Conservation (phyloP, 2,329 filamentous ascomycete genomes). For the Teratosphaeriaceae sp. region DNA sequence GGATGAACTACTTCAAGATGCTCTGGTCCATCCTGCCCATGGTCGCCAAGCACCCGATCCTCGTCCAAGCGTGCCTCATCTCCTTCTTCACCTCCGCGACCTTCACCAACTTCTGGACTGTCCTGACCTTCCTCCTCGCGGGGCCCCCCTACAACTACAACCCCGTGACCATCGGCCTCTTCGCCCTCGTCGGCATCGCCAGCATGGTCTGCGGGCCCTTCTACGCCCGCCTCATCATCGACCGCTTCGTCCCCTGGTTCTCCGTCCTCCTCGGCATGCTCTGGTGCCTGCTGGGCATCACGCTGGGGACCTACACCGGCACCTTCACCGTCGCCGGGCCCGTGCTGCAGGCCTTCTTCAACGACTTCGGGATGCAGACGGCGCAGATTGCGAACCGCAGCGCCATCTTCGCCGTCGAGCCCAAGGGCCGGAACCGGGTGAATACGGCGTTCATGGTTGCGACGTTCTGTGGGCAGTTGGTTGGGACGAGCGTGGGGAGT, state of each 20-base stretch:
- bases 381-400: slow-evolving; percentile 67
- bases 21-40: slow-evolving; percentile 60
- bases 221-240: slow-evolving; percentile 64
- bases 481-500: slow-evolving; percentile 52
- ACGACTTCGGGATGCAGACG: slow-evolving; percentile 67
- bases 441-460: slow-evolving; percentile 79
- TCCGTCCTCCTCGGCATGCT: slow-evolving; percentile 57
- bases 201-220: slow-evolving; percentile 62
- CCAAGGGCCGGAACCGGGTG: slow-evolving; percentile 64
- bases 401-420: slow-evolving; percentile 64
- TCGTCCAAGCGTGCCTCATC: slow-evolving; percentile 64
- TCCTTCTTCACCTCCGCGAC: slow-evolving; percentile 55
- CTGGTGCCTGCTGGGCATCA: slow-evolving; percentile 54
- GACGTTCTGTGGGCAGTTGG: slow-evolving; percentile 68
- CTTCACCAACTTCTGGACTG: slow-evolving; percentile 67
- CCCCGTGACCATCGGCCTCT: slow-evolving; percentile 65
- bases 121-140: slow-evolving; percentile 70
- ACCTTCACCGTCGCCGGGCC: slow-evolving; percentile 62
- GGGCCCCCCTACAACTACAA: slow-evolving; percentile 62
- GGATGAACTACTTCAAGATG: slow-evolving; percentile 58
- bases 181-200: slow-evolving; percentile 68
- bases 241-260: slow-evolving; percentile 61
- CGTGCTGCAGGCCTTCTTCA: slow-evolving; percentile 61
- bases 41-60: slow-evolving; percentile 57
- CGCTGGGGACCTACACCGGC: slow-evolving; percentile 64